Percentiles rank a stretch among this genome's conserved stretches.
Evolutionary conservation across 1,284 basidiomycete species (phyloP).

Genomic region (Xerocomus nothofagi): DNA sequence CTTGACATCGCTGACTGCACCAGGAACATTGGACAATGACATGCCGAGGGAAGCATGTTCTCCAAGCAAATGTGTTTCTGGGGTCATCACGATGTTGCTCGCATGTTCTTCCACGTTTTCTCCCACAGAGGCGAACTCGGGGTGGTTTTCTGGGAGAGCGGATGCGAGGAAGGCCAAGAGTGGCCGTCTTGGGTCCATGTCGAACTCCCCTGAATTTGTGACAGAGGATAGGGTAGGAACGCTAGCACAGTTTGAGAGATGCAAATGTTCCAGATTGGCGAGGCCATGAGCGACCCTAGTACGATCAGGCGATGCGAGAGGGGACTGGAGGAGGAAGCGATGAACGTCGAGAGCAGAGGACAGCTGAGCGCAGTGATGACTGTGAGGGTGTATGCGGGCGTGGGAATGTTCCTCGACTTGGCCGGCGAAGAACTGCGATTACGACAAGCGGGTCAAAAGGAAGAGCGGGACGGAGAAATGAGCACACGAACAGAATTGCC

Average conservation of each 20-base stretch:
- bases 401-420: constrained; percentile 38
- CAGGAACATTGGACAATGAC: constrained; percentile 54
- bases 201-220: constrained; percentile 4
- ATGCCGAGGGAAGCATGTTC: constrained; percentile 41
- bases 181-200: constrained; percentile 40
- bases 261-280: constrained; percentile 44
- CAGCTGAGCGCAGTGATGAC: constrained; percentile 56
- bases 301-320: constrained; percentile 16
- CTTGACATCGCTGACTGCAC: constrained; percentile 72
- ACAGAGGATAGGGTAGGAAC: constrained; percentile 34
- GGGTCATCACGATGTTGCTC: constrained; percentile 50
- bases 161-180: constrained; percentile 76
- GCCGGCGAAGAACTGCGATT: constrained; percentile 65
- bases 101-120: constrained; percentile 51
- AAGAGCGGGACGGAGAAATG: constrained; percentile 9
- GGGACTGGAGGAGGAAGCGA: constrained; percentile 15
- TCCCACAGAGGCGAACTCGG: constrained; percentile 51
- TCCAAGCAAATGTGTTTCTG: constrained; percentile 51
- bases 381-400: constrained; percentile 49
- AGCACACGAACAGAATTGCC: constrained; percentile 69
- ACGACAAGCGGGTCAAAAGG: constrained; percentile 20
- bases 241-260: constrained; percentile 57
- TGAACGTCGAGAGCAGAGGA: constrained; percentile 28
- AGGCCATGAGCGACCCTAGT: constrained; percentile 19
- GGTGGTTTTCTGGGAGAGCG: constrained; percentile 56